These are phyloP conservation scores for Artemisia tridentata DNA, from an alignment of 129 eudicot genomes.

Conservation along the genomic window DNA sequence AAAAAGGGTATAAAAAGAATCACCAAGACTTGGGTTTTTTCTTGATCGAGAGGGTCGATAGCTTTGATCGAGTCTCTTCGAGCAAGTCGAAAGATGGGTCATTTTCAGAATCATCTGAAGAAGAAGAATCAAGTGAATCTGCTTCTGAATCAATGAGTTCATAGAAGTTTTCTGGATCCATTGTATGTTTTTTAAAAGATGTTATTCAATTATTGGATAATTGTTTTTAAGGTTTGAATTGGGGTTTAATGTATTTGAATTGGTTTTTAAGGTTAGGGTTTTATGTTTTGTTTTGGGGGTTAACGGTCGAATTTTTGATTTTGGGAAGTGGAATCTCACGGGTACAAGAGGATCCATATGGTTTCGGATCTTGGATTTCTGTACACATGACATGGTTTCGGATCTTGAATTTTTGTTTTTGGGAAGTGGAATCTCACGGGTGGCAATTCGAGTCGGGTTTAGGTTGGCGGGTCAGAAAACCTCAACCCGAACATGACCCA, in stretches of 20 bases:
- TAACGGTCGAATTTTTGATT: conserved; percentile 6
- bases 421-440: too few relatives aligned
- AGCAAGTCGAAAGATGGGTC: conserved; percentile 53
- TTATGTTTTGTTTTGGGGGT: background rate
- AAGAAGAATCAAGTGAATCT: conserved; percentile 34
- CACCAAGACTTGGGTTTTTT: conserved; percentile 43
- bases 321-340: background rate
- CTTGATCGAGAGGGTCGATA: conserved; percentile 58
- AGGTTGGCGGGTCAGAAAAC: too few relatives aligned
- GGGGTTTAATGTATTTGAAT: background rate
- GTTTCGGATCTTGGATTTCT: too few relatives aligned
- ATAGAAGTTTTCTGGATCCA: background rate
- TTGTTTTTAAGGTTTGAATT: background rate
- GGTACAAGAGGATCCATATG: background rate
- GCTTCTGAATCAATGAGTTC: conserved; percentile 26
- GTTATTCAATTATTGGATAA: too few relatives aligned
- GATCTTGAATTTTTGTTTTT: too few relatives aligned
- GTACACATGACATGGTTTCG: too few relatives aligned
- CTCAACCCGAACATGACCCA: too few relatives aligned
- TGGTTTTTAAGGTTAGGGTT: background rate
- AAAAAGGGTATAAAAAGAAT: background rate
- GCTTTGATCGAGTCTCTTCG: conserved; percentile 42
- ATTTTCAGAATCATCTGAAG: conserved; percentile 47
- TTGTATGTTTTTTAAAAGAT: too few relatives aligned
- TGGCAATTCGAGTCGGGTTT: too few relatives aligned